Evolutionary conservation across 1,284 basidiomycete species (phyloP).

Genomic region (Apiotrichum siamense): DNA sequence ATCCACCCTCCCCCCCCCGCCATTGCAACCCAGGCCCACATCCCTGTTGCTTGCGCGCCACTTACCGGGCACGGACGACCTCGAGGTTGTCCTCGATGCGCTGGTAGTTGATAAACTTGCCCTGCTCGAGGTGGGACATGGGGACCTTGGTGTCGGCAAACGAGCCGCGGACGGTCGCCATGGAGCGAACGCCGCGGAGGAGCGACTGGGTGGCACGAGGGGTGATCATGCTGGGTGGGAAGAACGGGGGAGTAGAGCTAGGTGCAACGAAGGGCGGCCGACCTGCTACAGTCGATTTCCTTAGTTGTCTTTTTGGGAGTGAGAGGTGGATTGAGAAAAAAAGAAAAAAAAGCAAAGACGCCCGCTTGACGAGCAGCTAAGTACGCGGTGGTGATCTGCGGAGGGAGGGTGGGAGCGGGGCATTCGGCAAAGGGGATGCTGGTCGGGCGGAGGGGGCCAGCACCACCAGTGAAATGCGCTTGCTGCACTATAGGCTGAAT

Average conservation of each 20-base stretch:
- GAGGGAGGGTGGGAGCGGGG: neutral
- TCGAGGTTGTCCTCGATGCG: constrained; percentile 92
- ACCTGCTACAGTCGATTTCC: constrained; percentile 3
- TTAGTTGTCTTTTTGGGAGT: constrained; percentile 3
- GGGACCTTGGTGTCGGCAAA: constrained; percentile 89
- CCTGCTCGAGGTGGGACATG: constrained; percentile 80
- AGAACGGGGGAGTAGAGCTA: neutral
- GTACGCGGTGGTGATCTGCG: neutral
- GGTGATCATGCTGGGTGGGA: constrained; percentile 24
- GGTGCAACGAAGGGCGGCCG: neutral
- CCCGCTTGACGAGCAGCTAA: neutral
- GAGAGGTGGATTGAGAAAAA: constrained; percentile 2
- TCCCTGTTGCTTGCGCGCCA: constrained; percentile 13
- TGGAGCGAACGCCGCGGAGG: constrained; percentile 32
- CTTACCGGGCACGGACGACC: constrained; percentile 71
- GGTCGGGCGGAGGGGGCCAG: neutral
- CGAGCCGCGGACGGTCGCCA: constrained; percentile 38
- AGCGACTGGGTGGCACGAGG: constrained; percentile 28
- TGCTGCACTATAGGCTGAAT: neutral
- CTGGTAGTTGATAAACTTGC: constrained; percentile 89
- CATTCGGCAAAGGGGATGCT: no score
- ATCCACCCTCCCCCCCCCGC: neutral
- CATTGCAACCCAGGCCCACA: neutral
- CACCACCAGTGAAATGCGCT: neutral
- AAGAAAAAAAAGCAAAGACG: neutral